Conservation (phyloP, 2,329 filamentous ascomycete species). For the Stagonosporopsis tanaceti region DNA sequence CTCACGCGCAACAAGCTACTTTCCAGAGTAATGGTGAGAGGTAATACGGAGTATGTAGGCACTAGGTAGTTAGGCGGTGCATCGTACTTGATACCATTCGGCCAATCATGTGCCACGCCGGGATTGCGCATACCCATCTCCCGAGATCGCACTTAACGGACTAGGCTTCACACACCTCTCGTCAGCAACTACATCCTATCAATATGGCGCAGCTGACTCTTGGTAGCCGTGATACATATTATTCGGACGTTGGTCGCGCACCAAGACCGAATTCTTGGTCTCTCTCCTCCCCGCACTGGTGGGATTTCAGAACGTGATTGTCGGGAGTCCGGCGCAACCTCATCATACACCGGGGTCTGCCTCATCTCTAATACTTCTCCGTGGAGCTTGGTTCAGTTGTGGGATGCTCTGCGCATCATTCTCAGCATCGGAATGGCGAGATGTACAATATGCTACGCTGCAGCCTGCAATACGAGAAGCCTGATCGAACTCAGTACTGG, state of each 20-base stretch:
- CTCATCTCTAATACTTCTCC: not conserved
- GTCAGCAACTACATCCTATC: slow-evolving; percentile 8
- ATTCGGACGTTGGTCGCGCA: slow-evolving; percentile 2
- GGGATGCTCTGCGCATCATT: not conserved
- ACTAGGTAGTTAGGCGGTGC: slow-evolving; percentile 1
- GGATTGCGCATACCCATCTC: too few species aligned
- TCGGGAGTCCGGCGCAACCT: slow-evolving; percentile 2
- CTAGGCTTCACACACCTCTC: slow-evolving; percentile 2
- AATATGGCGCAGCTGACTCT: slow-evolving; percentile 1
- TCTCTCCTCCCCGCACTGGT: not conserved
- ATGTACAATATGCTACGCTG: slow-evolving; percentile 4
- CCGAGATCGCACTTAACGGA: slow-evolving; percentile 5
- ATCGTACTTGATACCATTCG: slow-evolving; percentile 6
- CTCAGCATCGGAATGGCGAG: slow-evolving; percentile 4
- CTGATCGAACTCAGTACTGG: slow-evolving; percentile 3
- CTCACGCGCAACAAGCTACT: slow-evolving; percentile 7
- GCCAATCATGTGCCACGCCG: slow-evolving; percentile 11
- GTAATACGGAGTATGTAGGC: slow-evolving; percentile 8
- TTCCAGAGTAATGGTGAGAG: slow-evolving; percentile 11
- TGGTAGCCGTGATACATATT: not conserved
- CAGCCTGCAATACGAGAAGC: slow-evolving; percentile 3
- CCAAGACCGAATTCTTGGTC: slow-evolving; percentile 5
- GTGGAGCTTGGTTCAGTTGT: slow-evolving; percentile 4
- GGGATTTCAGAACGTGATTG: slow-evolving; percentile 1
- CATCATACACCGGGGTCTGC: not conserved